Base-by-base conservation (phyloP, 768 basidiomycete genomes). In the Coprinellus micaceus region DNA sequence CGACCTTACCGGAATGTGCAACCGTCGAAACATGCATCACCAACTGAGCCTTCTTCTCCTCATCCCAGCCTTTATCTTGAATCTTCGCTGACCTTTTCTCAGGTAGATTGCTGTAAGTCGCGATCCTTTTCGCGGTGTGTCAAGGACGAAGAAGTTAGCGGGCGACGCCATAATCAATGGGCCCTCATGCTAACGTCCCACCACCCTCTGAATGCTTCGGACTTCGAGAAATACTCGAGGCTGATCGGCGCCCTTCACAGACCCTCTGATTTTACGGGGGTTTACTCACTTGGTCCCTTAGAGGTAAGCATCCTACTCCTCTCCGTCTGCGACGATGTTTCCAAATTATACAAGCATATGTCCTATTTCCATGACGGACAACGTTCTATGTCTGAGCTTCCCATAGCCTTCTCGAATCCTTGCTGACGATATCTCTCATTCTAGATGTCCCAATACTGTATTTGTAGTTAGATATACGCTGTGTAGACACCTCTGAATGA, bases 11-110 rank as follows among this genome's bases (percentile, higher is more conserved):
- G 51, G 39, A 22, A 54, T 54, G 56, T 45, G 43, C 55, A 44
- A n/a, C 36, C 26, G 56, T 57, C 56, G 56, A 57, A 33, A 57
- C 56, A 57, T 57, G 56, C 56, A 57, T 57, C 56, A 57, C 56
- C 56, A 57, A 57, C 56, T 57, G 56, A 57, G 41, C 56, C 30
- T 47, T 46, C 37, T 28, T 22, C 45, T 46, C 21, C 40, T 52
- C 24, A 37, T 30, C 22, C 2, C 39, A 15, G 7, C 25, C 21
- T 10, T 51, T 37, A 9, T n/a, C 12, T 22, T 19, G 22, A 12
- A 51, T 29, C 19, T 52, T 29, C 21, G 24, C 55, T 57, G 40
- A 57, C 47, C 11, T 29, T 22, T 43, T 44, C 49, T 24, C 49
- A 51, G 47, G 39, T 45, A 57, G 54, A 43, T 30, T 25, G 3